Conservation (phyloP, 441 rosid species). For the Jatropha podagrica region DNA sequence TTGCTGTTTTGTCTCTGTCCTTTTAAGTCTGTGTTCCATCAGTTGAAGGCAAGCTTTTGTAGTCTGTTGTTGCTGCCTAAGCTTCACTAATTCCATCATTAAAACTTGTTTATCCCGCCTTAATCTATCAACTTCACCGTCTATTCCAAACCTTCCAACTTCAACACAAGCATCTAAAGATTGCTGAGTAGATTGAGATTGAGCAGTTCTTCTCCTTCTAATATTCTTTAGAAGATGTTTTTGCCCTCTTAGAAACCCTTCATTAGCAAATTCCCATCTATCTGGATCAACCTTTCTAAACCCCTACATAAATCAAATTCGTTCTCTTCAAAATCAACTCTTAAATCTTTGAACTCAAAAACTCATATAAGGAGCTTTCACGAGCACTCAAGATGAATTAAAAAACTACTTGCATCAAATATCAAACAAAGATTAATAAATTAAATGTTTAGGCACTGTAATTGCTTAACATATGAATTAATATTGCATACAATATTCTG, state of each 20-base stretch:
- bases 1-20: conserved; percentile 66
- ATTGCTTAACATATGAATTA: too few species aligned
- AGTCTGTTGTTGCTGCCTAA: conserved; percentile 75
- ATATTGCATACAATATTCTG: too few species aligned
- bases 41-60: conserved; percentile 50
- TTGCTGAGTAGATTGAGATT: conserved; percentile 41
- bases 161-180: conserved; percentile 59
- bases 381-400: too few species aligned
- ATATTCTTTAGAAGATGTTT: conserved; percentile 77
- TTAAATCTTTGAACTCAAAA: not conserved
- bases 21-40: conserved; percentile 68
- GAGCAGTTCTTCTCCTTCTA: conserved; percentile 58
- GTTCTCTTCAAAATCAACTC: conserved; percentile 1
- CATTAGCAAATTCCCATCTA: conserved; percentile 93
- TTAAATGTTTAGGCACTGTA: too few species aligned
- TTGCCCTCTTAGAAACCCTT: conserved; percentile 83
- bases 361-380: not conserved
- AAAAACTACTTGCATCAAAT: too few species aligned
- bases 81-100: conserved; percentile 69
- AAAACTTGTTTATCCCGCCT: conserved; percentile 70
- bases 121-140: conserved; percentile 65
- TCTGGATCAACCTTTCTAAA: conserved; percentile 92
- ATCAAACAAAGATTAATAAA: too few species aligned
- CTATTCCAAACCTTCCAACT: conserved; percentile 68
- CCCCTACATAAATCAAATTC: conserved; percentile 54